phyloP scores from a whole-genome alignment of 2,329 filamentous ascomycete species.

The Neofusicoccum parvum region DNA sequence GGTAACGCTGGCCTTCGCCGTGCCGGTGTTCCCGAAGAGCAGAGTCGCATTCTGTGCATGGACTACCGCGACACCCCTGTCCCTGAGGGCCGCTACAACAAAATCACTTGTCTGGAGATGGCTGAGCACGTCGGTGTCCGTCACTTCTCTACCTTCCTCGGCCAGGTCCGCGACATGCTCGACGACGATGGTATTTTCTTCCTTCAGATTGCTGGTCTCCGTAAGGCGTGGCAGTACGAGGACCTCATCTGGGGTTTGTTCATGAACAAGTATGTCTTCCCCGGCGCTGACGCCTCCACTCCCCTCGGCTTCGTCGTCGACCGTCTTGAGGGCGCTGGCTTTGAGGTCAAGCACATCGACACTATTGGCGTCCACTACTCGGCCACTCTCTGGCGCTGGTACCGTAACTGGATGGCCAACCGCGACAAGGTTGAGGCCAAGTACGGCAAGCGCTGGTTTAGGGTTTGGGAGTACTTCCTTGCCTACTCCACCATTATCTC shows the following conservation, averaged over 20 bases:
- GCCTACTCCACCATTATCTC: constrained; percentile 82
- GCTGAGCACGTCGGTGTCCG: constrained; percentile 97
- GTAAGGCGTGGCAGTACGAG: constrained; percentile 96
- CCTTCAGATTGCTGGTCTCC: constrained; percentile 91
- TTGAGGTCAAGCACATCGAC: constrained; percentile 89
- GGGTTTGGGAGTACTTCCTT: constrained; percentile 92
- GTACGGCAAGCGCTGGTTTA: constrained; percentile 94
- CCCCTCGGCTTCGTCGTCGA: constrained; percentile 87
- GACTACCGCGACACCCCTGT: constrained; percentile 95
- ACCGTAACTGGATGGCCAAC: constrained; percentile 97
- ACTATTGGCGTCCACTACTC: constrained; percentile 97
- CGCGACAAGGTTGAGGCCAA: constrained; percentile 89
- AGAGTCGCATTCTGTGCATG: constrained; percentile 91
- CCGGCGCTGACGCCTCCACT: constrained; percentile 91
- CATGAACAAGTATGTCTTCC: constrained; percentile 99
- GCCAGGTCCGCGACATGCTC: constrained; percentile 91
- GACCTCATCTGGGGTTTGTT: constrained; percentile 97
- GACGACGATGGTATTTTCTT: constrained; percentile 96
- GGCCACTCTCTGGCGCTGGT: constrained; percentile 96
- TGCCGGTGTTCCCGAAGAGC: constrained; percentile 78
- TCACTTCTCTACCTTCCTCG: constrained; percentile 78
- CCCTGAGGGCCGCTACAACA: constrained; percentile 78
- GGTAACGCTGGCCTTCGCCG: constrained; percentile 87
- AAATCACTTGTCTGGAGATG: constrained; percentile 98
- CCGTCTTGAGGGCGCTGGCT: constrained; percentile 81